phyloP scores from a whole-genome alignment of 2,329 filamentous ascomycete species.

The Malbranchea zuffiana region DNA sequence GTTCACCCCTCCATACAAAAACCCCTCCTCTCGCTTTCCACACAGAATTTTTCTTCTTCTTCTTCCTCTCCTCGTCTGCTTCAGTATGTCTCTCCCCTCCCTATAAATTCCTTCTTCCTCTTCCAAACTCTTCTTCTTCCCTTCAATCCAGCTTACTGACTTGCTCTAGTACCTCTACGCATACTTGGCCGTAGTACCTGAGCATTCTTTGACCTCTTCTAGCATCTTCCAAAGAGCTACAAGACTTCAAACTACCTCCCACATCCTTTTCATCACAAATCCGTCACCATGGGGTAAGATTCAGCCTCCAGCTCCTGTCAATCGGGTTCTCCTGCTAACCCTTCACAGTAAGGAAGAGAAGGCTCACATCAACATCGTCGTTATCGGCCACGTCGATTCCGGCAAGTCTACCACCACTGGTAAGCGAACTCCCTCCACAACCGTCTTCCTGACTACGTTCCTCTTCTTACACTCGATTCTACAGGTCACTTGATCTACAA shows the following conservation, averaged over 20 bases:
- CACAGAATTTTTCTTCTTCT: slow-evolving; percentile 23
- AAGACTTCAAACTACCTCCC: slow-evolving; percentile 27
- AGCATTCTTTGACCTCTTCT: slow-evolving; percentile 37
- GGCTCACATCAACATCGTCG: slow-evolving; percentile 94
- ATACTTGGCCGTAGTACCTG: slow-evolving; percentile 40
- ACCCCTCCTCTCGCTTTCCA: slow-evolving; percentile 30
- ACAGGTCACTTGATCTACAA: slow-evolving; percentile 98
- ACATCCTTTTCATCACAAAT: slow-evolving; percentile 22
- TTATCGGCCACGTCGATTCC: slow-evolving; percentile 99
- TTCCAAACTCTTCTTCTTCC: slow-evolving; percentile 30
- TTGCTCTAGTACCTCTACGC: slow-evolving; percentile 41
- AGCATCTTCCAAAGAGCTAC: slow-evolving; percentile 40
- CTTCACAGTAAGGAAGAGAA: slow-evolving; percentile 77
- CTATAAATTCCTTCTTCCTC: slow-evolving; percentile 19
- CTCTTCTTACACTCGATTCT: slow-evolving; percentile 16
- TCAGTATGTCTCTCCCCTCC: slow-evolving; percentile 34
- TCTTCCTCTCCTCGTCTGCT: slow-evolving; percentile 32
- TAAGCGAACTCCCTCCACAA: slow-evolving; percentile 42
- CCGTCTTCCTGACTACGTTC: slow-evolving; percentile 20
- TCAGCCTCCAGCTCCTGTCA: slow-evolving; percentile 12
- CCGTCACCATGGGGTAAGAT: slow-evolving; percentile 51
- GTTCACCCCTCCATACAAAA: slow-evolving; percentile 40
- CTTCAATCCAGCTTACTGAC: slow-evolving; percentile 19
- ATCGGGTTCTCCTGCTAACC: slow-evolving; percentile 1
- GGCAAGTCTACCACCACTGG: slow-evolving; percentile 96